Evolutionary conservation across 495 filamentous ascomycete species (phyloP).

Genomic region (Podospora tetraspora): DNA sequence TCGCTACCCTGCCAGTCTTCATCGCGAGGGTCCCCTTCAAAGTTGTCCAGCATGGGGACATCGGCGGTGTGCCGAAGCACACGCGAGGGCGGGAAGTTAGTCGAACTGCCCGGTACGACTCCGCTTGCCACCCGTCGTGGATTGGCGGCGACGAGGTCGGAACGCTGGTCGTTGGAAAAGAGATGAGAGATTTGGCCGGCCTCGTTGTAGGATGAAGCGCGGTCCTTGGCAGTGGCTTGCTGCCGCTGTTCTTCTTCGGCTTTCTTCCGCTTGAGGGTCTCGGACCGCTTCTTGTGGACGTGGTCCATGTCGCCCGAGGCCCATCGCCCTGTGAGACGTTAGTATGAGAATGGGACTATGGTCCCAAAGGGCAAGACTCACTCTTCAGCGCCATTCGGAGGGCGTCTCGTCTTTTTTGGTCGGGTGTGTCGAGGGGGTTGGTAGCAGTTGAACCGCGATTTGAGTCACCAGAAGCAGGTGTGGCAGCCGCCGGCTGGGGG

Average conservation of each 20-base stretch:
- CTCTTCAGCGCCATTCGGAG: slow-evolving; percentile 15
- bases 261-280: slow-evolving; percentile 10
- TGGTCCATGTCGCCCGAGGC: slow-evolving; percentile 22
- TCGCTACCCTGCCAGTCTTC: neutral
- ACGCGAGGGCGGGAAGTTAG: neutral
- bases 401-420: slow-evolving; percentile 19
- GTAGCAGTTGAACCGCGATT: neutral
- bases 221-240: neutral
- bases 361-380: slow-evolving; percentile 1
- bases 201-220: neutral
- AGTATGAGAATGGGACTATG: neutral
- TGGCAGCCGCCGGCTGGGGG: neutral
- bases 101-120: neutral
- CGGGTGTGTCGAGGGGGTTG: neutral
- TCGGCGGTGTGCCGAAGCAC: neutral
- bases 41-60: neutral
- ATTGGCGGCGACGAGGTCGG: neutral
- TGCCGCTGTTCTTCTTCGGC: slow-evolving; percentile 1
- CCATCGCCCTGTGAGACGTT: slow-evolving; percentile 19
- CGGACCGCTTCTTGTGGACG: slow-evolving; percentile 11
- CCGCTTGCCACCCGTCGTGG: neutral
- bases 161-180: slow-evolving; percentile 4
- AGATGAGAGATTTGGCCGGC: neutral
- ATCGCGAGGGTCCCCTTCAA: neutral
- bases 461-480: neutral